Percentiles rank a stretch among this genome's conserved stretches.
Conservation (phyloP, 805 yeast species). For the Nakazawaea ishiwadae region DNA sequence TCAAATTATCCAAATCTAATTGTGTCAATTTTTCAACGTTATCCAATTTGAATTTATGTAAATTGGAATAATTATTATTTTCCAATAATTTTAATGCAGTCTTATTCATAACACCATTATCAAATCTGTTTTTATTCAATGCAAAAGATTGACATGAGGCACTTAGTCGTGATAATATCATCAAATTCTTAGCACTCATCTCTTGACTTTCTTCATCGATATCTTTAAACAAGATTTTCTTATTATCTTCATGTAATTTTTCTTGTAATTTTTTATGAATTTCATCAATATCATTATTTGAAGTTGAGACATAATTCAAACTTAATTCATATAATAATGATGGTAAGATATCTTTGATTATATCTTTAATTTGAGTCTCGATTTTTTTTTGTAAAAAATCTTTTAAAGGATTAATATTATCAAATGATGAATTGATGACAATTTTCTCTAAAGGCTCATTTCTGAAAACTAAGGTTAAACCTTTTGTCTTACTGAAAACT, state of each 20-base stretch:
- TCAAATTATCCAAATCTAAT: constrained; percentile 5
- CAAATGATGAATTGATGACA: constrained; percentile 82
- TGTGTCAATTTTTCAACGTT: constrained; percentile 9
- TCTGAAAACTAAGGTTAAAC: constrained; percentile 80
- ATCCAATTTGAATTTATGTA: constrained; percentile 6
- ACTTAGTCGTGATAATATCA: constrained; percentile 12
- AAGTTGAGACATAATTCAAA: constrained; percentile 50
- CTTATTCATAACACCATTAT: constrained; percentile 11
- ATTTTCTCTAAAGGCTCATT: constrained; percentile 86
- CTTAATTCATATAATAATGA: constrained; percentile 73
- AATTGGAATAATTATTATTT: constrained; percentile 4
- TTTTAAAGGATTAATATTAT: constrained; percentile 79
- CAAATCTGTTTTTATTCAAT: constrained; percentile 4
- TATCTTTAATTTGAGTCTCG: constrained; percentile 71
- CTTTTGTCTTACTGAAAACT: constrained; percentile 77
- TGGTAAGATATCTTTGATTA: constrained; percentile 82
- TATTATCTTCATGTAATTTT: constrained; percentile 27
- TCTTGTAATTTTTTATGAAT: constrained; percentile 29
- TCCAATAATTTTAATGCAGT: constrained; percentile 11
- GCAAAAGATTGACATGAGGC: constrained; percentile 13
- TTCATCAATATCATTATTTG: constrained; percentile 24
- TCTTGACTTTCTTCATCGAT: constrained; percentile 41
- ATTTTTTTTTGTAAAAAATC: constrained; percentile 77
- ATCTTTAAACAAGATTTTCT: constrained; percentile 39
- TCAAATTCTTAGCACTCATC: constrained; percentile 13